Base-by-base conservation (phyloP, 345 rosid genomes). In the Durio zibethinus region DNA sequence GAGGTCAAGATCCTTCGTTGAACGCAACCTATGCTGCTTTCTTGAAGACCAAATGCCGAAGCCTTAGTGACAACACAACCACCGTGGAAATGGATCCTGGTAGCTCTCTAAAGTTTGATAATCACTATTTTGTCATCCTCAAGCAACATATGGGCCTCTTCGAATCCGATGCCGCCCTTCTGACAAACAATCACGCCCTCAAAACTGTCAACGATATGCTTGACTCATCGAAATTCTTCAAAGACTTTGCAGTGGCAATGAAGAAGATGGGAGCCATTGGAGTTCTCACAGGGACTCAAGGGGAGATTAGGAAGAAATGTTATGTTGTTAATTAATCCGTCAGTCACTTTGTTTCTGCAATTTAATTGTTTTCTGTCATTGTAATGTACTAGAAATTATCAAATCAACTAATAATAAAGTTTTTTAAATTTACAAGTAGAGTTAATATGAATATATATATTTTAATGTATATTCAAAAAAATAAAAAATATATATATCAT, bases 141-240 rank as follows among this genome's bases (percentile, higher is more conserved):
- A 79, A 76, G 48, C 76, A 82, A 80, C 73, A 86, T 69, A 85
- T 83, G 76, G 93, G 93, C 2, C 83, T 88, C 21, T 85, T 91
- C 80, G 88, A 84, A 42, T 91, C 92, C 1, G 93, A 91, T 25
- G 91, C 91, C 10, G 89, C 92, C 29, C 87, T 91, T 38, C 76
- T 89, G 4, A 83, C 83, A 11, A 54, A 88, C 64, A 45, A 79
- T 5, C 78, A 63, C 23, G 84, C 90, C 0, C 73, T 11, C 50
- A 72, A 60, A 48, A 66, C 54, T 18, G 77, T 78, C 23, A 23
- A 29, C 11, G 61, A 80, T 64, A 74, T 59, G 76, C 67, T 65
- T 15, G 45, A 61, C 70, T 40, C 63, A n/a, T 8, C 60, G 2
- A 77, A 77, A 29, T 83, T 86, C 84, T 87, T 90, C 74, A 4